phyloP scores from a whole-genome alignment of 805 yeast species.

The Zygosaccharomyces bisporus region DNA sequence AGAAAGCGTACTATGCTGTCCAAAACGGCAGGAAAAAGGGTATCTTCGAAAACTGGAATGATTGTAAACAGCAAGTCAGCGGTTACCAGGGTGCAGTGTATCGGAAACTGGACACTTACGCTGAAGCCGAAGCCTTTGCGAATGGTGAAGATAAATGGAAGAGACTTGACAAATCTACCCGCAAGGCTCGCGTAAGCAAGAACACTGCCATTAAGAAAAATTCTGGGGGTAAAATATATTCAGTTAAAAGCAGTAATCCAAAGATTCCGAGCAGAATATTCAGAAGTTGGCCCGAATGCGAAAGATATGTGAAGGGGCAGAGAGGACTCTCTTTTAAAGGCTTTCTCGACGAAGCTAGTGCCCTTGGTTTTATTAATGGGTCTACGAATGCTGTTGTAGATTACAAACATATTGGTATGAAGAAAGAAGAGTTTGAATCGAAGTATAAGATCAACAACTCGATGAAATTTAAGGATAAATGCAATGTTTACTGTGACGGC shows the following conservation, averaged over 20 bases:
- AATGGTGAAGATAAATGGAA: background rate
- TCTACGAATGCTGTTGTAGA: slow-evolving; percentile 17
- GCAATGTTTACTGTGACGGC: slow-evolving; percentile 69
- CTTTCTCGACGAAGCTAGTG: slow-evolving; percentile 37
- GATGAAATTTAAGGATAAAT: slow-evolving; percentile 7
- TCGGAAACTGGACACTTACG: slow-evolving; percentile 48
- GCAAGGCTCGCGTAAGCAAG: background rate
- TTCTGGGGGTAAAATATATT: slow-evolving; percentile 26
- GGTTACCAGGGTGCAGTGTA: slow-evolving; percentile 56
- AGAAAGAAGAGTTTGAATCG: slow-evolving; percentile 14
- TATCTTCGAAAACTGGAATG: slow-evolving; percentile 57
- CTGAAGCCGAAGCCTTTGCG: slow-evolving; percentile 48
- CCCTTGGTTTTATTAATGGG: slow-evolving; percentile 32
- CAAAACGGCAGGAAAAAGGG: slow-evolving; percentile 53
- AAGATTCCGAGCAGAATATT: slow-evolving; percentile 29
- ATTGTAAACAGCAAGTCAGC: slow-evolving; percentile 47
- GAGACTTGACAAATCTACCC: background rate
- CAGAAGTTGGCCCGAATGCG: slow-evolving; percentile 36
- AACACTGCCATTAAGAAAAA: background rate
- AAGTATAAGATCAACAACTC: slow-evolving; percentile 8
- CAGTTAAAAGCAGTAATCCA: slow-evolving; percentile 33
- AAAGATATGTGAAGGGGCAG: slow-evolving; percentile 28
- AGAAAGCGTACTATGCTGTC: slow-evolving; percentile 49
- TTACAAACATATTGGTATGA: slow-evolving; percentile 21
- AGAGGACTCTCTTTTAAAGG: slow-evolving; percentile 44